These are phyloP conservation scores for Brassica juncea DNA, from an alignment of 345 rosid species.

Conservation along the genomic window DNA sequence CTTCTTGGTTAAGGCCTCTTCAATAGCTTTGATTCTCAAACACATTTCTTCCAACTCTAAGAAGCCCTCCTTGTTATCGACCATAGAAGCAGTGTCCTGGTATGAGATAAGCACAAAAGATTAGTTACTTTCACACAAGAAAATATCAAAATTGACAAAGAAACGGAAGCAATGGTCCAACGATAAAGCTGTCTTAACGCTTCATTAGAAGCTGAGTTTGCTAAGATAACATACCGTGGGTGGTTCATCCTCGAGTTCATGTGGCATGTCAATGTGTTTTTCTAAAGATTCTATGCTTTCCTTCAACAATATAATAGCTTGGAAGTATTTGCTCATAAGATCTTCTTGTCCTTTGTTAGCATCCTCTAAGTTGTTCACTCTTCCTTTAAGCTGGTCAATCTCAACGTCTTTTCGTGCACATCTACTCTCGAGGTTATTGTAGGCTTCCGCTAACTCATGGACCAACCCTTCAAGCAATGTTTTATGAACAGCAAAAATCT, in stretches of 20 bases:
- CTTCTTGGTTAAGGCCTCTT: slow-evolving; percentile 57
- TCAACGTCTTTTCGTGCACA: slow-evolving; percentile 47
- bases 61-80: slow-evolving; percentile 28
- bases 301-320: slow-evolving; percentile 58
- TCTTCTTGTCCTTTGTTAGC: slow-evolving; percentile 58
- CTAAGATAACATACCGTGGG: slow-evolving; percentile 49
- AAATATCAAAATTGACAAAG: background rate
- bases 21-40: slow-evolving; percentile 64
- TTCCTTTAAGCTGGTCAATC: slow-evolving; percentile 61
- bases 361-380: slow-evolving; percentile 54
- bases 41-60: slow-evolving; percentile 58
- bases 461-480: slow-evolving; percentile 60
- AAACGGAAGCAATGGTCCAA: slow-evolving; percentile 9
- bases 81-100: slow-evolving; percentile 47
- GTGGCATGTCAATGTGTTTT: slow-evolving; percentile 45
- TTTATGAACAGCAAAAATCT: slow-evolving; percentile 54
- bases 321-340: slow-evolving; percentile 54
- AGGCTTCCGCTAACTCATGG: slow-evolving; percentile 54
- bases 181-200: slow-evolving; percentile 17
- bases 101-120: slow-evolving; percentile 16
- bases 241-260: slow-evolving; percentile 41
- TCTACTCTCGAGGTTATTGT: slow-evolving; percentile 45
- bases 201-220: slow-evolving; percentile 7
- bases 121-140: background rate
- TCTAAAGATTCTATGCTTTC: slow-evolving; percentile 67